phyloP scores from a whole-genome alignment of 257 asterid species.

The Jacaranda copaia region DNA sequence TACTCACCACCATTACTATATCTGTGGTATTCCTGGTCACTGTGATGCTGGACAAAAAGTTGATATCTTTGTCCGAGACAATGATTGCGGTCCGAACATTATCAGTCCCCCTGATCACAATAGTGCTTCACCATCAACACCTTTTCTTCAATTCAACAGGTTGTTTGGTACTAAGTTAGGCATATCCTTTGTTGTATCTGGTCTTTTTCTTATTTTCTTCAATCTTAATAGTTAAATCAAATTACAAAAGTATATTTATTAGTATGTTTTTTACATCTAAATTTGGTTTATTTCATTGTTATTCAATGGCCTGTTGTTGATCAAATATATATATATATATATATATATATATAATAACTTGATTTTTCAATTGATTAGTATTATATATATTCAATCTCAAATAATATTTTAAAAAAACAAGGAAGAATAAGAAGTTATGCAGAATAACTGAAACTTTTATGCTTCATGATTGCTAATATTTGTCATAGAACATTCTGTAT shows the following conservation, averaged over 20 bases:
- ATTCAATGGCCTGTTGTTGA: too few relatives aligned
- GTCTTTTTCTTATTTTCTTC: neutral
- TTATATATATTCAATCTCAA: too few relatives aligned
- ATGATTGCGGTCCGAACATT: neutral
- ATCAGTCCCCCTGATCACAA: neutral
- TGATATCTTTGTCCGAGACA: slow-evolving; percentile 11
- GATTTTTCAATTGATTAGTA: too few relatives aligned
- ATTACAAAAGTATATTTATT: too few relatives aligned
- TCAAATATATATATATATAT: too few relatives aligned
- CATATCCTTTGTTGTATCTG: neutral
- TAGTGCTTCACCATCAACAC: neutral
- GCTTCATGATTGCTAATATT: neutral
- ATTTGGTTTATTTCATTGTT: too few relatives aligned
- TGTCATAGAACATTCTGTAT: neutral
- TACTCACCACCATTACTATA: slow-evolving; percentile 41
- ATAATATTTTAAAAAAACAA: too few relatives aligned
- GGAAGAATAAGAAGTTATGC: too few relatives aligned
- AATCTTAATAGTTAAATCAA: neutral
- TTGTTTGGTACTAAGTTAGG: neutral
- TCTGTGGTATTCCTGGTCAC: slow-evolving; percentile 42
- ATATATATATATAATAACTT: too few relatives aligned
- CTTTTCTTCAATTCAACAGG: neutral
- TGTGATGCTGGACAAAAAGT: slow-evolving; percentile 45
- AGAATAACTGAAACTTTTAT: neutral
- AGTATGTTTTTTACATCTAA: neutral